Conservation (phyloP, 2,329 filamentous ascomycete genomes). For the Westerdykella sp. region DNA sequence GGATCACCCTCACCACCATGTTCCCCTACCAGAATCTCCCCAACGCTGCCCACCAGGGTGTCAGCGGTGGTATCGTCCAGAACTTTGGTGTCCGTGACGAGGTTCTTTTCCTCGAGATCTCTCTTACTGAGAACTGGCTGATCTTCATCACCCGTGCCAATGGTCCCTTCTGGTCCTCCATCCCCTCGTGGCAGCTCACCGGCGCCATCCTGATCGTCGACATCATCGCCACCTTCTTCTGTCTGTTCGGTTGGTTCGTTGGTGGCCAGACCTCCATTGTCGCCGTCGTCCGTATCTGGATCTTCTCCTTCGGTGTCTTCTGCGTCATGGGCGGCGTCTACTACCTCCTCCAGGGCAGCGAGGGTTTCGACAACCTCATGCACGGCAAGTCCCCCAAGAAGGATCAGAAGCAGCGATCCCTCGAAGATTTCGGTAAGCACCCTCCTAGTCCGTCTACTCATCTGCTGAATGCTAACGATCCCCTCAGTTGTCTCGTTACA, state of each 20-base stretch:
- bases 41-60: constrained; percentile 41
- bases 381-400: constrained; percentile 77
- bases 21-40: constrained; percentile 41
- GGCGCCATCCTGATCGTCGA: constrained; percentile 77
- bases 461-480: constrained; percentile 43
- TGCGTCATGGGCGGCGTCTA: constrained; percentile 72
- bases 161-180: constrained; percentile 84
- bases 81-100: constrained; percentile 78
- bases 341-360: constrained; percentile 73
- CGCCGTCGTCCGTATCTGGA: constrained; percentile 80
- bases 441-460: constrained; percentile 1
- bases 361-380: constrained; percentile 86
- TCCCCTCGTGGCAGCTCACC: constrained; percentile 77
- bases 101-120: constrained; percentile 84
- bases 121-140: constrained; percentile 88
- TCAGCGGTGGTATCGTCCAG: constrained; percentile 79
- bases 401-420: constrained; percentile 73
- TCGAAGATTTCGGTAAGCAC: constrained; percentile 80
- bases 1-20: constrained; percentile 86
- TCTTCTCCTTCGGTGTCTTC: constrained; percentile 87
- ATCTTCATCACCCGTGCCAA: constrained; percentile 95
- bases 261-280: constrained; percentile 67
- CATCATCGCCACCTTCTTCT: constrained; percentile 78
- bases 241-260: constrained; percentile 77
- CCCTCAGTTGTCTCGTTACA: constrained; percentile 74